phyloP scores from a whole-genome alignment of 2,329 filamentous ascomycete species.

The Pseudocercospora fuligena region DNA sequence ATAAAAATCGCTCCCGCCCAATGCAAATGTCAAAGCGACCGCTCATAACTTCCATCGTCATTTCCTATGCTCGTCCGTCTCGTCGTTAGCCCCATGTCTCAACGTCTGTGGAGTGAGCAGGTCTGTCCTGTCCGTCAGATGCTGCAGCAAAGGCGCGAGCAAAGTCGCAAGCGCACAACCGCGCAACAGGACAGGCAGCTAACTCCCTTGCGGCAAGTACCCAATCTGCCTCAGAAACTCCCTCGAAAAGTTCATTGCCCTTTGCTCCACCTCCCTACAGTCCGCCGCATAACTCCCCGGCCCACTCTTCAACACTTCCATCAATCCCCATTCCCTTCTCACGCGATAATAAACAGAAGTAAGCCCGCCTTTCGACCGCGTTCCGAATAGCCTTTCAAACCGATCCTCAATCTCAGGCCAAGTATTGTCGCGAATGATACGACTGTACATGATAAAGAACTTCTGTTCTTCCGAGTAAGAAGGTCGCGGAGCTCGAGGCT shows the following conservation, averaged over 20 bases:
- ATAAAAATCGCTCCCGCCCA: not conserved
- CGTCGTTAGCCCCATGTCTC: not conserved
- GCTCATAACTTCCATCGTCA: not conserved
- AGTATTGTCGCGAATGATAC: slow-evolving; percentile 36
- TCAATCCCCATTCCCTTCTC: slow-evolving; percentile 40
- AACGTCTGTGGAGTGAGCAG: not conserved
- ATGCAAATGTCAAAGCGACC: not conserved
- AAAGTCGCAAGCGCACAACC: too few relatives aligned
- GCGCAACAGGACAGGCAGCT: not conserved
- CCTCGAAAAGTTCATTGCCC: slow-evolving; percentile 35
- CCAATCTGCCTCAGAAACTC: slow-evolving; percentile 39
- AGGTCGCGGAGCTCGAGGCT: slow-evolving; percentile 35
- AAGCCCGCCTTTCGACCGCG: slow-evolving; percentile 39
- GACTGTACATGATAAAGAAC: slow-evolving; percentile 41
- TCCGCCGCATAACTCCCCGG: slow-evolving; percentile 35
- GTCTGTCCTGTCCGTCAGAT: not conserved
- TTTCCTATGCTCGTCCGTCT: not conserved
- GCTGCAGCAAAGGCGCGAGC: too few relatives aligned
- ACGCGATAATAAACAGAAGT: slow-evolving; percentile 43
- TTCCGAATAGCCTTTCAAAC: slow-evolving; percentile 33
- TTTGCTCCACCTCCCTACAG: slow-evolving; percentile 33
- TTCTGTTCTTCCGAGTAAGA: slow-evolving; percentile 43
- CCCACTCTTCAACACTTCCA: slow-evolving; percentile 40
- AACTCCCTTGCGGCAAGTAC: slow-evolving; percentile 26
- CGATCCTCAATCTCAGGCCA: slow-evolving; percentile 39